Percentiles rank a stretch among this genome's conserved stretches.
Conservation (phyloP, 495 filamentous ascomycete genomes). For the Corynascus novoguineensis region DNA sequence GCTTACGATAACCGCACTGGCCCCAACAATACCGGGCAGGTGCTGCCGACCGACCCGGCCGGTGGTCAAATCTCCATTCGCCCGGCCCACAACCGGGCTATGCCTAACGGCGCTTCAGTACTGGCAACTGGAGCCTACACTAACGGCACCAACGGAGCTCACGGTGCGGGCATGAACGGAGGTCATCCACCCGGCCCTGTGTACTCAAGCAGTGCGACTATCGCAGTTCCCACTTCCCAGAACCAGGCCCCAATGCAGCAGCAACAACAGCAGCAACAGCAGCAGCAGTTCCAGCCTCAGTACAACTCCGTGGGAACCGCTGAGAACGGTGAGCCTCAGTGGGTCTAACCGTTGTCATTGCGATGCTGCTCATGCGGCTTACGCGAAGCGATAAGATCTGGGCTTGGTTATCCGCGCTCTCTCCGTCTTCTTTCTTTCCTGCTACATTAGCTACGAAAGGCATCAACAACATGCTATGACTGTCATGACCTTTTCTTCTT, state of each 20-base stretch:
- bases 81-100: slow-evolving; percentile 27
- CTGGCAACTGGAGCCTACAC: slow-evolving; percentile 23
- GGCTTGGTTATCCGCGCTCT: slow-evolving; percentile 28
- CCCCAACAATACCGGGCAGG: slow-evolving; percentile 27
- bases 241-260: slow-evolving; percentile 24
- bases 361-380: neutral
- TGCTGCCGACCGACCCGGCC: slow-evolving; percentile 35
- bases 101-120: slow-evolving; percentile 29
- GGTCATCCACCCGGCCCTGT: slow-evolving; percentile 8
- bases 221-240: slow-evolving; percentile 25
- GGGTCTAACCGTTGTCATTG: slow-evolving; percentile 21
- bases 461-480: slow-evolving; percentile 27
- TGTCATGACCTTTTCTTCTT: slow-evolving; percentile 28
- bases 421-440: slow-evolving; percentile 27
- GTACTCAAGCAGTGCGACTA: slow-evolving; percentile 26
- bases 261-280: slow-evolving; percentile 21
- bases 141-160: slow-evolving; percentile 28
- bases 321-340: slow-evolving; percentile 26
- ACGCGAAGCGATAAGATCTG: slow-evolving; percentile 13
- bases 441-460: slow-evolving; percentile 30
- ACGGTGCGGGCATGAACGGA: slow-evolving; percentile 21
- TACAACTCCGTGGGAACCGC: slow-evolving; percentile 11
- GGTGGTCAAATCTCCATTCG: slow-evolving; percentile 39
- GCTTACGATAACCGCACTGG: slow-evolving; percentile 37
- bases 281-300: slow-evolving; percentile 21